Evolutionary conservation across 2,329 filamentous ascomycete genomes (phyloP), one percentile per base, ranked within the genome.

Genomic region (Parascedosporium putredinis): DNA sequence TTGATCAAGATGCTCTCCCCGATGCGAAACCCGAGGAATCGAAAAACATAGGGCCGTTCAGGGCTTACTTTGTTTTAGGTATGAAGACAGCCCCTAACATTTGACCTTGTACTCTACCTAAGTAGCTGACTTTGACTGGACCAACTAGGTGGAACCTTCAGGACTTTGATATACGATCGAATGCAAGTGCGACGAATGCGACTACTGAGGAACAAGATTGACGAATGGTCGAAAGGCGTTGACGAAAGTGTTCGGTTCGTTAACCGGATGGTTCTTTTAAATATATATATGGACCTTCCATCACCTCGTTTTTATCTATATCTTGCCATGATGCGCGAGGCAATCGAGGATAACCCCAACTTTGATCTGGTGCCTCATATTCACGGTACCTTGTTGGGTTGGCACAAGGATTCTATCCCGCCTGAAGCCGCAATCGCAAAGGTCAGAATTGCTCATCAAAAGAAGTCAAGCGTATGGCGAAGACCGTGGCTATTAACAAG

Each of bases 181-280:
- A 47, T 58, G 5, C 57, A 60, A 47, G 50, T 56, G 9, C 2
- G 27, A 5, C 51, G 47, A 24, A 62, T 64, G 60, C 34, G 55
- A 36, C 57, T 55, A 20, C 50, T 56, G 51, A 57, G 60, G 48
- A 58, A 62, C 51, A 61, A 64, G 46, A 55, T 62, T 27, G 61
- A 62, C 29, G 51, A 55, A 33, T 58, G 54, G 53, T 59, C 60
- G 4, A 43, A 53, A 18, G 59, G 60, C 7, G 6, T 58, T 7
- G 55, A 60, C 31, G 59, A 63, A 50, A 29, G 3, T 25, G 43
- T 59, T 12, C 53, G 61, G 31, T 33, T 49, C 6, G 38, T 52
- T n/a, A 57, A 53, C 40, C 55, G 61, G 29, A 31, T 52, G 14
- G 33, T 53, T 9, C 53, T 61, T n/a, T 50, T 44, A 24, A 52